Evolutionary conservation across 169 alveolate genomes (phyloP).

Genomic region (Cryptosporidium parvum): DNA sequence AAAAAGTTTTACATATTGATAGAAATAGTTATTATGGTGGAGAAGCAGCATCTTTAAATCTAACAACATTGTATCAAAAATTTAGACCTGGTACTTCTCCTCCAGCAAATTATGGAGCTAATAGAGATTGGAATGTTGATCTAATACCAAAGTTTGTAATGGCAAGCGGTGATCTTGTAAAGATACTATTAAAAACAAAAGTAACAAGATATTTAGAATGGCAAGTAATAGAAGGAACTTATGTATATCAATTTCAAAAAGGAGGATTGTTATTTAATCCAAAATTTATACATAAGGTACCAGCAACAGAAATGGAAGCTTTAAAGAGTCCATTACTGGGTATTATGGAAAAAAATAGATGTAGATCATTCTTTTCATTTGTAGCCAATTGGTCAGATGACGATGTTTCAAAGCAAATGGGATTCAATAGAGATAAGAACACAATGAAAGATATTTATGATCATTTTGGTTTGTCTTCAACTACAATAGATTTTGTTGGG

Average conservation of each 20-base stretch:
- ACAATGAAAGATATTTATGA: slow-evolving; percentile 91
- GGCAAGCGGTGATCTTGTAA: slow-evolving; percentile 98
- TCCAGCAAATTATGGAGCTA: slow-evolving; percentile 93
- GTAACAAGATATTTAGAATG: slow-evolving; percentile 95
- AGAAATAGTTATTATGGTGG: slow-evolving; percentile 98
- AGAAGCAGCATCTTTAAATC: slow-evolving; percentile 97
- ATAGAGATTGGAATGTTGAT: slow-evolving; percentile 99
- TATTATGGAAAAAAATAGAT: slow-evolving; percentile 95
- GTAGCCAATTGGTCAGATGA: slow-evolving; percentile 89
- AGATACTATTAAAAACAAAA: slow-evolving; percentile 94
- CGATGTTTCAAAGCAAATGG: slow-evolving; percentile 91
- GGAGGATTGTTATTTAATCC: slow-evolving; percentile 94
- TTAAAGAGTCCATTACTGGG: slow-evolving; percentile 95
- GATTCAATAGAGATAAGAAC: slow-evolving; percentile 86
- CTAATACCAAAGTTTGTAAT: slow-evolving; percentile 97
- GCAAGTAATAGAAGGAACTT: slow-evolving; percentile 97
- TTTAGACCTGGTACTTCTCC: slow-evolving; percentile 92
- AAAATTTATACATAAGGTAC: slow-evolving; percentile 97
- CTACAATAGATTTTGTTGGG: slow-evolving; percentile 97
- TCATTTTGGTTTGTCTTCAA: slow-evolving; percentile 92
- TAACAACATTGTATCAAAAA: slow-evolving; percentile 93
- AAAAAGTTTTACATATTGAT: slow-evolving; percentile 96
- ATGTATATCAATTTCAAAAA: slow-evolving; percentile 96
- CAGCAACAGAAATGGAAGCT: slow-evolving; percentile 98
- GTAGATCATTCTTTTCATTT: slow-evolving; percentile 94